A percentile compares a stretch with the other conserved stretches of the same genome.
Conservation (phyloP, 2,329 filamentous ascomycete species). For the Xylariomycetidae sp. region DNA sequence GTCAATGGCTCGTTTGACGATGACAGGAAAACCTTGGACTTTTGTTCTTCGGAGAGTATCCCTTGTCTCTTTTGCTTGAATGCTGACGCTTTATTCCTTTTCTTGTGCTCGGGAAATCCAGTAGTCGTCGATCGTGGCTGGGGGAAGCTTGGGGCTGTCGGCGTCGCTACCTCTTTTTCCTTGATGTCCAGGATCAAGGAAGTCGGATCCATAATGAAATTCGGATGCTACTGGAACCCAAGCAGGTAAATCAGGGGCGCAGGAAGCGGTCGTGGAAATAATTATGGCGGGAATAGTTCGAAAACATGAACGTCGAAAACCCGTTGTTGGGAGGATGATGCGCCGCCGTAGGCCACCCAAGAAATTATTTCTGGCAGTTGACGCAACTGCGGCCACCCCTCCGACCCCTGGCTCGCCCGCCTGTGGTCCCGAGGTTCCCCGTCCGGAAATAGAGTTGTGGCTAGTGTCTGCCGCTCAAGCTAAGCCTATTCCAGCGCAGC, state of each 20-base stretch:
- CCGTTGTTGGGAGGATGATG: no score
- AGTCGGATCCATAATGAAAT: conserved; percentile 10
- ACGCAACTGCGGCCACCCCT: conserved; percentile 1
- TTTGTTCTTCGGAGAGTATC: conserved; percentile 19
- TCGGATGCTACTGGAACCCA: no score
- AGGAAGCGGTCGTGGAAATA: no score
- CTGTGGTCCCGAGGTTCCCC: no score
- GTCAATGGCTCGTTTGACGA: conserved; percentile 15
- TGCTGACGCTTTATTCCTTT: conserved; percentile 63
- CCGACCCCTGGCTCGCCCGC: no score
- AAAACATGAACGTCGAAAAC: no score
- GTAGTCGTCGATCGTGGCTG: conserved; percentile 49
- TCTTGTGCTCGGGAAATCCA: conserved; percentile 88
- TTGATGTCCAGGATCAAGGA: conserved; percentile 66
- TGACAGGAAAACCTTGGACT: conserved; percentile 13
- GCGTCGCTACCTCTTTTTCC: conserved; percentile 59
- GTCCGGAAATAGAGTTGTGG: not conserved
- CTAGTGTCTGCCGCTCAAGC: no score
- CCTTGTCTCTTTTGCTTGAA: conserved; percentile 66
- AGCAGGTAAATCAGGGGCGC: no score
- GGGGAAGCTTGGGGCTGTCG: conserved; percentile 59
- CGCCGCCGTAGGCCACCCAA: not conserved
- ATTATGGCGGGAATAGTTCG: no score
- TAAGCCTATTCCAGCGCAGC: no score
- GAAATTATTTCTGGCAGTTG: not conserved